Base-by-base conservation (phyloP, 1,139 yeast species). In the Pichia sp. region DNA sequence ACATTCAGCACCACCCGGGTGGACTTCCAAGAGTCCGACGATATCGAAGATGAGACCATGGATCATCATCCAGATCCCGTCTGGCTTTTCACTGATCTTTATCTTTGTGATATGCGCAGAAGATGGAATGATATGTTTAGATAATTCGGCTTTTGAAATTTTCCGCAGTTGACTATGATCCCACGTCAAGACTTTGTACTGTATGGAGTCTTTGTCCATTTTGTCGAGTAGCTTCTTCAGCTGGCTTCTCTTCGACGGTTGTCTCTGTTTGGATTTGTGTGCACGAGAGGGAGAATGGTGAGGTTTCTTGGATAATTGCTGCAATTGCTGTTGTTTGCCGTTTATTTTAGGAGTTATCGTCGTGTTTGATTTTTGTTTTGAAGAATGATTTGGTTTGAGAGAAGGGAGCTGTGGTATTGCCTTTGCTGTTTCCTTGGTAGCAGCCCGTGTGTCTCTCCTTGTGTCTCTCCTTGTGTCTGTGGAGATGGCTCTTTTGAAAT, bases 1-100 rank as follows among this genome's bases (percentile, higher is more conserved):
- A 6, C 83, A 85, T 54, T 81, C 88, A 0, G 77, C 75, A 2
- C 90, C 90, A 5, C 90, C 91, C 1, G 90, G 89, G 58, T 84
- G 91, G 1, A 66, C 65, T 4, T 65, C 67, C 3, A 78, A 61
- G 42, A 81, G 71, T 4, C 62, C 54, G 2, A 84, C 76, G 5
- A 82, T 71, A 55, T 83, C 76, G 59, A 83, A 84, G 0, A 83
- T 85, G 46, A 77, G 75, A 45, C 77, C 80, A 56, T 80, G 82
- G 4, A 83, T 69, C 3, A 81, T 71, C 81, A 83, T 82, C 89
- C 88, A 83, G 40, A 82, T 61, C 57, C 83, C 82, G 19, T 72
- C 70, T 9, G 37, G 32, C 14, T 44, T 40, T 12, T 43, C 2
- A 18, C 31, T 35, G 40, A 40, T 73, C 69, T 1, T 64, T 55